Conservation (phyloP, 495 filamentous ascomycete genomes). For the Neurospora sp. region DNA sequence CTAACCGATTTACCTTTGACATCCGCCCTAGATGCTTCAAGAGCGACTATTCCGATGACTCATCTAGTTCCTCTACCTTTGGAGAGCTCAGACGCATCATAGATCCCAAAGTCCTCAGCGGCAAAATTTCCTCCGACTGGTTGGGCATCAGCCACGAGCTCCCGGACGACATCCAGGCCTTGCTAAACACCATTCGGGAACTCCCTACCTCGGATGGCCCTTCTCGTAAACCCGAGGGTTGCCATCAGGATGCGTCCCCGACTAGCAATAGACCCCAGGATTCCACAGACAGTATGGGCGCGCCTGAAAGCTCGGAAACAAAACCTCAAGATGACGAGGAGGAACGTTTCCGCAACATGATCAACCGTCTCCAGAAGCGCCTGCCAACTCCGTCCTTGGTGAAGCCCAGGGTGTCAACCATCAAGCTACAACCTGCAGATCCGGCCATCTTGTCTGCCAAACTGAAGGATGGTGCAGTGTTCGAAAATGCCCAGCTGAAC, state of each 20-base stretch:
- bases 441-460: conserved; percentile 15
- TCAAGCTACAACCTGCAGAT: background rate
- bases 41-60: background rate
- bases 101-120: background rate
- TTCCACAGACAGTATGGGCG: background rate
- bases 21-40: conserved; percentile 2
- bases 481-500: background rate
- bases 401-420: background rate
- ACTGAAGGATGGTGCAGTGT: conserved; percentile 4
- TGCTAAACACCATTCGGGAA: background rate
- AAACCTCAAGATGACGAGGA: conserved; percentile 1
- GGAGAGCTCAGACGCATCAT: conserved; percentile 9
- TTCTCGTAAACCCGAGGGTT: background rate
- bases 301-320: background rate
- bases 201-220: background rate
- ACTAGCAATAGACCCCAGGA: background rate
- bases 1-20: conserved; percentile 18
- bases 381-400: background rate
- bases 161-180: background rate
- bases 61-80: background rate
- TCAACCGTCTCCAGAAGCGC: conserved; percentile 12
- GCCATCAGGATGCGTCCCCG: background rate
- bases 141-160: background rate
- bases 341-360: conserved; percentile 12
- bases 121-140: background rate